Evolutionary conservation across 371 early-diverging fungal species (phyloP).

Genomic region (Rhizopus stolonifer): DNA sequence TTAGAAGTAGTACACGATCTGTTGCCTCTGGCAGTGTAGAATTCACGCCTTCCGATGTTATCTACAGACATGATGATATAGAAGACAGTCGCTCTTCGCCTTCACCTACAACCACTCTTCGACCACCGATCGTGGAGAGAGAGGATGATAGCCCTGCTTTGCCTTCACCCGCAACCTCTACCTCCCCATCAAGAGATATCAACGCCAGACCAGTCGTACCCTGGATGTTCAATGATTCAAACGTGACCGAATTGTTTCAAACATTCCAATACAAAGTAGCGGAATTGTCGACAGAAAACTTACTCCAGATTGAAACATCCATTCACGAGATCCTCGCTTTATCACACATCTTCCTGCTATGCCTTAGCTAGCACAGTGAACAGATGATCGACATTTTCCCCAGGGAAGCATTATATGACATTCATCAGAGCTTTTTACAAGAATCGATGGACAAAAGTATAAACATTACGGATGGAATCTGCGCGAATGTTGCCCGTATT

Average conservation of each 20-base stretch:
- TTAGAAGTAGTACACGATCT: constrained; percentile 13
- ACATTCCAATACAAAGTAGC: constrained; percentile 17
- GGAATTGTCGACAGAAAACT: constrained; percentile 13
- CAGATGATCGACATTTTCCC: constrained; percentile 14
- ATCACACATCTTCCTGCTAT: constrained; percentile 17
- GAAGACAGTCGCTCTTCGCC: constrained; percentile 3
- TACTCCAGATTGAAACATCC: constrained; percentile 20
- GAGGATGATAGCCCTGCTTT: constrained; percentile 5
- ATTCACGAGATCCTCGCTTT: constrained; percentile 14
- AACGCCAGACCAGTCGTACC: constrained; percentile 16
- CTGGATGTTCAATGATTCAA: constrained; percentile 14
- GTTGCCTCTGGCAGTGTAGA: constrained; percentile 11
- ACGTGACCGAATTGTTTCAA: constrained; percentile 16
- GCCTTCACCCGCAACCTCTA: constrained; percentile 7
- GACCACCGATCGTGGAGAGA: constrained; percentile 5
- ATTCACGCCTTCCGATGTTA: constrained; percentile 5
- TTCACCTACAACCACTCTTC: constrained; percentile 9
- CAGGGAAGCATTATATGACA: constrained; percentile 11
- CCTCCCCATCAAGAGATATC: constrained; percentile 13
- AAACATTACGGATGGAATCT: constrained; percentile 14
- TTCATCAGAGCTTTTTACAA: constrained; percentile 12
- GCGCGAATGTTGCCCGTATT: constrained; percentile 12
- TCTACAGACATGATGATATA: constrained; percentile 1
- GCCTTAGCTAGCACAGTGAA: constrained; percentile 16
- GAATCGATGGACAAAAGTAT: constrained; percentile 16